Conservation (phyloP, 805 yeast genomes). For the Middelhovenomyces tepae region DNA sequence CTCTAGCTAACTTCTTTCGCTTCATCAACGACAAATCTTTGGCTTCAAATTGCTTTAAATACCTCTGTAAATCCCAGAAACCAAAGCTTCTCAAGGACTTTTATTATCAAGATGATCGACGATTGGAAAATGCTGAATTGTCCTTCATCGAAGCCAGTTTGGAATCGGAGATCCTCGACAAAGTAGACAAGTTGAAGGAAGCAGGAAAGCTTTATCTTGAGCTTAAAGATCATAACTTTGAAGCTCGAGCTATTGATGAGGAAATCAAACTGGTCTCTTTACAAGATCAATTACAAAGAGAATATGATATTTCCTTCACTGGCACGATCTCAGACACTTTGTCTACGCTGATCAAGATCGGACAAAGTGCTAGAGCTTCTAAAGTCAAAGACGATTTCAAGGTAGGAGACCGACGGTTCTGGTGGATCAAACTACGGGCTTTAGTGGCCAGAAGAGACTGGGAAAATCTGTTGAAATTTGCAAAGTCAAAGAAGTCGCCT, state of each 20-base stretch:
- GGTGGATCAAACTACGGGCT: conserved; percentile 44
- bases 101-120: conserved; percentile 56
- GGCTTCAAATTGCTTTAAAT: conserved; percentile 35
- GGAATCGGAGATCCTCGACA: conserved; percentile 12
- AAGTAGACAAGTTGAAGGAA: conserved; percentile 20
- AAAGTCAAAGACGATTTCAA: conserved; percentile 45
- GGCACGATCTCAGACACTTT: conserved; percentile 45
- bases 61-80: conserved; percentile 27
- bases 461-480: conserved; percentile 47
- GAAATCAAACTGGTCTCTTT: conserved; percentile 35
- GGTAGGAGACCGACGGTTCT: conserved; percentile 47
- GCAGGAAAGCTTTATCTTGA: conserved; percentile 29
- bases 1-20: conserved; percentile 62
- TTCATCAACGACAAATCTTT: conserved; percentile 42
- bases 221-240: conserved; percentile 28
- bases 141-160: conserved; percentile 27
- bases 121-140: conserved; percentile 37
- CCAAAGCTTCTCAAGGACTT: conserved; percentile 40
- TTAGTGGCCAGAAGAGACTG: conserved; percentile 42
- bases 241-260: conserved; percentile 35
- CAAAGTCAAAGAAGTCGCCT: conserved; percentile 46
- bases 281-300: conserved; percentile 39
- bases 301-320: conserved; percentile 32
- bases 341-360: conserved; percentile 34
- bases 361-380: conserved; percentile 43